Evolutionary conservation across 225 moss, liverwort and hornwort species (phyloP), one percentile per base, ranked within the genome.

Genomic region (Physcomitrellopsis africana): DNA sequence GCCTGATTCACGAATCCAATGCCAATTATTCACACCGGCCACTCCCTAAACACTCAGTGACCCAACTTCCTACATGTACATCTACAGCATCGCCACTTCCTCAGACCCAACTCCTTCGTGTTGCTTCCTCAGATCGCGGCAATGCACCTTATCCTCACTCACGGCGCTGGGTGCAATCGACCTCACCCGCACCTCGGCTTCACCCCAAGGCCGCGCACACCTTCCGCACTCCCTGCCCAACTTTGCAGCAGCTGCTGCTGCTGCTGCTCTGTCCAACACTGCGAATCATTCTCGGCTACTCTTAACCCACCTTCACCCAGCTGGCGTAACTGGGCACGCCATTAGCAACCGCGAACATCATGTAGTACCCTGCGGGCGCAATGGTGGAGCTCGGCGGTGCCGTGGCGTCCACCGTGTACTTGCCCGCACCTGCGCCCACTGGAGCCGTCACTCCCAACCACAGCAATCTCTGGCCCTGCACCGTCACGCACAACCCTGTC

Each of bases 311-410:
- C 0, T 71, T 63, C 67, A 79, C 51, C 88, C 88, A 88, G 17
- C 61, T 17, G 8, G 81, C 88, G 0, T 0, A 2, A 37, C 88
- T 85, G 0, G 88, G 88, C 17, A 52, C 12, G 7, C 81, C 85
- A 41, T 85, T 89, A 10, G 47, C 29, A 0, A 87, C 81, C 1
- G 90, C 87, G 51, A 90, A 87, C 11, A 90, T 9, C 87, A 90
- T 67, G 76, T 90, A 90, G 74, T 87, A 90, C 9, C 76, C 80
- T 5, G 72, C 43, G 1, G 90, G 90, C 0, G 90, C 90, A 3
- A 90, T 79, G 53, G 76, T 73, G 46, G 54, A 4, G 45, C 73
- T 85, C 12, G 90, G 90, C 1, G 90, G 90, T 0, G 90, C 80
- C 1, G 77, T 76, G 0, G 71, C 27, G 0, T 19, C 41, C 24